Evolutionary conservation across 225 moss, liverwort and hornwort genomes (phyloP), one percentile per base, ranked within the genome.

Genomic region (Marchantia polymorpha): DNA sequence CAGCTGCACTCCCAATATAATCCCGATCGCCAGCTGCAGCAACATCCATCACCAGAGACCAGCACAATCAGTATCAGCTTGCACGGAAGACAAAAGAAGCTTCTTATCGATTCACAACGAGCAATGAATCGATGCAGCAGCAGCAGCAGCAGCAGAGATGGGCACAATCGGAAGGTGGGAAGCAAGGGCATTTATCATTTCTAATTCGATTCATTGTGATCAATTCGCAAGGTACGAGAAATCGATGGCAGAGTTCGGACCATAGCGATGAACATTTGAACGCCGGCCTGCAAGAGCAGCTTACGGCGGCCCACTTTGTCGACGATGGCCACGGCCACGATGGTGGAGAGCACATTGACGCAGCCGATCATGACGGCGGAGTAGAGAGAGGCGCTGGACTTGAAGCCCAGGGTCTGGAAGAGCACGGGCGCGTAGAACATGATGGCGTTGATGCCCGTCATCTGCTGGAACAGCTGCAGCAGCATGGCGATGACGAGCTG

Each of bases 381-480:
- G 60, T 85, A 88, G 0, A 88, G 81, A 8, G 88, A 39, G 25
- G 88, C 85, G n/a, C 76, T 25, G 26, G 65, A 70, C 0, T 66
- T 72, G 22, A 88, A 88, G 12, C 86, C 88, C 11, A 88, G 49
- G 8, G 83, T 80, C 12, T 88, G 76, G 19, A 88, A 88, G 4
- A 88, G 76, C 0, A 85, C 79, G 3, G 87, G 87, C 0, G 84
- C 53, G 31, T 87, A 87, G 50, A 87, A 87, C 82, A 84, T 80
- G 64, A 88, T 88, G 0, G 88, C 88, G 29, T 88, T 88, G 51
- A 88, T 82, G 2, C 88, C 88, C 0, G 88, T 82, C 29, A 86
- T 74, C 25, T 88, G 88, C 7, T 88, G 88, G 58, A 86, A 86
- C 8, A 88, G 0, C 53, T 83, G 88, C 25, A 88, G 12, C 0